Base-by-base conservation (phyloP, 2,329 filamentous ascomycete species). In the Colletotrichum lindemuthianum region DNA sequence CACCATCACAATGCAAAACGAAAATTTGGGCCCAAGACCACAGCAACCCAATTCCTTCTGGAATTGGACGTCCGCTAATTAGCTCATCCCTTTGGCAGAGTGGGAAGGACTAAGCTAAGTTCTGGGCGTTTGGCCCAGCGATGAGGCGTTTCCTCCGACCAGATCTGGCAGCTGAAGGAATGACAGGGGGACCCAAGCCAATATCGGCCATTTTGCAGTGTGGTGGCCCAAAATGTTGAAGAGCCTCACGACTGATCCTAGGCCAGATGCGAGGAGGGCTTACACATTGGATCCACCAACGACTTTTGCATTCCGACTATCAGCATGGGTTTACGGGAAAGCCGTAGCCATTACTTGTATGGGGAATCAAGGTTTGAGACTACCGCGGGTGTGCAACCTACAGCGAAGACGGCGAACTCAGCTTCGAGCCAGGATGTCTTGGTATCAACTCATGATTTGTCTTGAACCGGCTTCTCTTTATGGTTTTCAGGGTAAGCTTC, bases 61-160 rank as follows among this genome's bases (percentile, higher is more conserved):
- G 34, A 40, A 50, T 54, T 36, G 16, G 11, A 37, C 45, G 55
- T 63, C 34, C 24, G 39, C 33, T 64, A n/a, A n/a, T n/a, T n/a
- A 47, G 58, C 51, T 52, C 45, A n/a, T 11, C 33, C 8, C 45
- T 44, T 37, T 6, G 15, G 36, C 43, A 48, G 40, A 15, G 41
- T 48, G 24, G 51, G 3, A 43, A 61, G 40, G 33, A 32, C 50
- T 33, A 36, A 54, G 50, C 49, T 33, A 44, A 55, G 36, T 41
- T 36, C 61, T 65, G 39, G 45, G 61, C 57, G 57, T 50, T 54
- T 50, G 36, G 60, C 60, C 60, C 49, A 64, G 60, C 49, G 24
- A 47, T 49, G 39, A 24, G 49, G 37, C 44, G 57, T 65, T 61
- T 65, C 50, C 34, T 11, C 40, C 9, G 50, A 33, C 58, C 58